phyloP scores from a whole-genome alignment of 306 rosid species.

The Begonia fuchsioides region DNA sequence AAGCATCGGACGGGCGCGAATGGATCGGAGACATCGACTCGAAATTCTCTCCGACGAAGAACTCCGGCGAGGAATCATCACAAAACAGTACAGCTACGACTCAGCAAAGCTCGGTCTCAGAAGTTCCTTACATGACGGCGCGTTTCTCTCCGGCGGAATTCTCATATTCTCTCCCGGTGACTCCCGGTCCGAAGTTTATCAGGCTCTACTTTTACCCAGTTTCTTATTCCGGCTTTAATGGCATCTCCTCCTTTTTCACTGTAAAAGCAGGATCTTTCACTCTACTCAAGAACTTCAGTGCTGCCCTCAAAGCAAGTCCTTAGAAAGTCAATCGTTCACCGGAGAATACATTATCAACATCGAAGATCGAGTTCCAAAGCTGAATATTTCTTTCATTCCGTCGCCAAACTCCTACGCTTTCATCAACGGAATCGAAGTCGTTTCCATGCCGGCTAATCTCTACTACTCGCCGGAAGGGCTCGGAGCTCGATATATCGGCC shows the following conservation, averaged over 20 bases:
- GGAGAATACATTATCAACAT: slow-evolving; percentile 34
- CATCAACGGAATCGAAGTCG: slow-evolving; percentile 54
- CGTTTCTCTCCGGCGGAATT: slow-evolving; percentile 22
- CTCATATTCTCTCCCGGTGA: slow-evolving; percentile 28
- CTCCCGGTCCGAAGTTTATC: slow-evolving; percentile 35
- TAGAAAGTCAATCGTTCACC: not conserved
- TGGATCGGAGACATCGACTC: slow-evolving; percentile 17
- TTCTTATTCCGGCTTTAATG: slow-evolving; percentile 1
- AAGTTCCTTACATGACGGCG: slow-evolving; percentile 5
- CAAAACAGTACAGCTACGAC: no score
- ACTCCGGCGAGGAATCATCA: not conserved
- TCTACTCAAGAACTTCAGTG: slow-evolving; percentile 31
- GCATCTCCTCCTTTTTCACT: slow-evolving; percentile 25
- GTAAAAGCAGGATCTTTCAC: slow-evolving; percentile 36
- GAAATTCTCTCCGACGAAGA: not conserved
- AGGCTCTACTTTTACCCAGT: slow-evolving; percentile 30
- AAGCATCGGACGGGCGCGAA: not conserved
- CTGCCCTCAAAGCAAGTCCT: slow-evolving; percentile 18
- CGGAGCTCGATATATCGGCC: not conserved
- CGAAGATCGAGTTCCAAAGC: slow-evolving; percentile 4
- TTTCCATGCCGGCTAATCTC: slow-evolving; percentile 56
- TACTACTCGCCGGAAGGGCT: slow-evolving; percentile 13
- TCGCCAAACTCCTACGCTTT: slow-evolving; percentile 29
- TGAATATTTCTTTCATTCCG: slow-evolving; percentile 33
- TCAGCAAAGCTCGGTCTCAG: not conserved